A percentile compares a stretch with the other conserved stretches of the same genome.
These are phyloP conservation scores for Tuber umbilicatum DNA, from an alignment of 495 filamentous ascomycete genomes.

Conservation along the genomic window DNA sequence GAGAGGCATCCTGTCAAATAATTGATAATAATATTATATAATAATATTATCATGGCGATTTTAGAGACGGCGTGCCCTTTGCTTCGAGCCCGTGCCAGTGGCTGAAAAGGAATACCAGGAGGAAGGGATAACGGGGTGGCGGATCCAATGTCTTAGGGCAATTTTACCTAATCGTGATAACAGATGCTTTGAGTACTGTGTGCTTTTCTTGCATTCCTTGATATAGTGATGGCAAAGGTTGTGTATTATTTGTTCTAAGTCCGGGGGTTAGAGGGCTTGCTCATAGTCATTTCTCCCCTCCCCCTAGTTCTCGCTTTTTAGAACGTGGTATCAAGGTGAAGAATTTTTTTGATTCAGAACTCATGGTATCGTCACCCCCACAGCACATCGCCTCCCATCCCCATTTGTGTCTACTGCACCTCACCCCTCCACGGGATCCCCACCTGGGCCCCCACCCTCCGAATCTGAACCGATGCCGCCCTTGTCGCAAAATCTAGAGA, in stretches of 20 bases:
- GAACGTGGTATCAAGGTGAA: not conserved
- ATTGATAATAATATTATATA: too few relatives aligned
- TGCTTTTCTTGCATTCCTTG: not conserved
- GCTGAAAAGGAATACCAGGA: too few relatives aligned
- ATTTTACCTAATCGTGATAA: not conserved
- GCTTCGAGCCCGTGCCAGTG: too few relatives aligned
- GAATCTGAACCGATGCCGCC: constrained; percentile 70
- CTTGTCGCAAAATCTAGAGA: constrained; percentile 63
- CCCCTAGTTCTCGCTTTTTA: not conserved
- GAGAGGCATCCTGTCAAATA: too few relatives aligned
- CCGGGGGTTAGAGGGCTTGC: not conserved
- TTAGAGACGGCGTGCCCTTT: too few relatives aligned
- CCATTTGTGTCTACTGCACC: constrained; percentile 43
- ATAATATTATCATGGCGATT: too few relatives aligned
- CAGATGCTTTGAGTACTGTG: not conserved
- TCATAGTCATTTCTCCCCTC: not conserved
- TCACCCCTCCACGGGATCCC: constrained; percentile 87
- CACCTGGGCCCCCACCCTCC: constrained; percentile 71
- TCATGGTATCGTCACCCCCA: not conserved
- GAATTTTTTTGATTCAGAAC: not conserved
- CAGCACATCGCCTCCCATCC: not conserved
- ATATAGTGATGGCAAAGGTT: not conserved
- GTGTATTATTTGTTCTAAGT: not conserved
- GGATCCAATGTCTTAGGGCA: too few relatives aligned
- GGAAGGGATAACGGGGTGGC: too few relatives aligned